These are phyloP conservation scores for Macadamia integrifolia DNA, from an alignment of 164 flowering plant species.

Conservation along the genomic window DNA sequence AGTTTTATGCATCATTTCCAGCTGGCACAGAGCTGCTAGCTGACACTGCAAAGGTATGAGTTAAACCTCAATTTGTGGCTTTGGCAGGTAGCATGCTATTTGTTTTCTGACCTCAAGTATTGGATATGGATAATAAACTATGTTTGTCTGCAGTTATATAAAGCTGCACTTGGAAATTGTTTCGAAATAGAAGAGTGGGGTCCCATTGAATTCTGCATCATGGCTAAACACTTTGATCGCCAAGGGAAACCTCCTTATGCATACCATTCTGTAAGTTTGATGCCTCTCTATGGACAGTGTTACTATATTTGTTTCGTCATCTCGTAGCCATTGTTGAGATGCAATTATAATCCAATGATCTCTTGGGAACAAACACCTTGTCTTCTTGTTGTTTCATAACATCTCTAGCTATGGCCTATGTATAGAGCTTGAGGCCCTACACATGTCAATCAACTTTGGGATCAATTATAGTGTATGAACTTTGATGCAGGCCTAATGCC, in stretches of 20 bases:
- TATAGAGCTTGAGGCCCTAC: background rate
- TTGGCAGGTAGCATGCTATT: background rate
- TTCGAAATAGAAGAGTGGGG: slow-evolving; percentile 96
- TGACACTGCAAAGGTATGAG: slow-evolving; percentile 66
- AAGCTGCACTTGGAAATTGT: slow-evolving; percentile 82
- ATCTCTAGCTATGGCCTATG: background rate
- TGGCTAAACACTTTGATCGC: slow-evolving; percentile 84
- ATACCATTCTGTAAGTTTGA: slow-evolving; percentile 75
- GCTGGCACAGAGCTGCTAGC: slow-evolving; percentile 80
- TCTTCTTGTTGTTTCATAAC: background rate
- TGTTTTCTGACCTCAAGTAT: background rate
- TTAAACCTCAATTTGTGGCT: background rate
- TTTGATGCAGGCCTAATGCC: no score
- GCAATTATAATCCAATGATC: background rate
- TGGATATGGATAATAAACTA: slow-evolving; percentile 1
- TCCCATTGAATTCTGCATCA: slow-evolving; percentile 71
- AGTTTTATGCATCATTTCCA: slow-evolving; percentile 82
- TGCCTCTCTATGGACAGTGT: background rate
- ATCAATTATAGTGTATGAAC: no score
- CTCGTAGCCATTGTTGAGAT: background rate
- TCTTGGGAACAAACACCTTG: background rate
- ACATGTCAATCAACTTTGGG: background rate
- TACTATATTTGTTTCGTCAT: background rate
- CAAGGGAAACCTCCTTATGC: slow-evolving; percentile 94
- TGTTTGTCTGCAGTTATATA: slow-evolving; percentile 54